Evolutionary conservation across 495 filamentous ascomycete genomes (phyloP), one percentile per base, ranked within the genome.

Genomic region (Aspergillus olivimuriae): DNA sequence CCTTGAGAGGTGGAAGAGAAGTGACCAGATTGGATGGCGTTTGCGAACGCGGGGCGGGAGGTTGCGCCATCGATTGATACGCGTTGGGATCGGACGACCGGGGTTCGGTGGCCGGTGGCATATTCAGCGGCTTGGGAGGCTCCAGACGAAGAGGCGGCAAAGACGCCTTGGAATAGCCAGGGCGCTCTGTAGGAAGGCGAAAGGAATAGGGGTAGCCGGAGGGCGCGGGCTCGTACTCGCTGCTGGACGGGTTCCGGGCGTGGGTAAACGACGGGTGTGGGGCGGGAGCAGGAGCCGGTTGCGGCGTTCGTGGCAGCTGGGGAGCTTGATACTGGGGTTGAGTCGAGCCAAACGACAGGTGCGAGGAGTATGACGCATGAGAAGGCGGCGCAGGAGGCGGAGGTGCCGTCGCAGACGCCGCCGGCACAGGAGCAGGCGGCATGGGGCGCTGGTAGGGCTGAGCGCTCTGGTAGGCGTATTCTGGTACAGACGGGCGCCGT

Each of bases 401-500:
- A 16, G 51, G 31, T 16, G 43, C 36, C 23, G 56, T 34, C n/a
- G n/a, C n/a, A n/a, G n/a, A n/a, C n/a, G n/a, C n/a, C n/a, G n/a
- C n/a, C n/a, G n/a, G 51, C 33, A 62, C 48, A 24, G 63, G 65
- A 32, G 61, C 58, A 26, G 68, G 65, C 21, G 57, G 58, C 39
- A 61, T 62, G 0, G 58, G 51, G 33, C 60, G 55, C 34, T 62
- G 61, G 36, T 63, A 66, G 7, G 56, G 51, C 38, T 60, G 70
- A 24, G 58, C 59, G 57, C 50, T 62, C 55, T 57, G 54, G 64
- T 57, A 52, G 50, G 64, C 60, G 62, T 76, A 78, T 34, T 83
- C 80, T 6, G 72, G 64, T 26, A 61, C 69, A 1, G 80, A 82
- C 30, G 73, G 71, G 7, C 78, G 75, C 18, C 78, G 75, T 38